Percentiles rank a stretch among this genome's conserved stretches.
Evolutionary conservation across 768 basidiomycete genomes (phyloP).

Genomic region (Phlebiopsis gigantea): DNA sequence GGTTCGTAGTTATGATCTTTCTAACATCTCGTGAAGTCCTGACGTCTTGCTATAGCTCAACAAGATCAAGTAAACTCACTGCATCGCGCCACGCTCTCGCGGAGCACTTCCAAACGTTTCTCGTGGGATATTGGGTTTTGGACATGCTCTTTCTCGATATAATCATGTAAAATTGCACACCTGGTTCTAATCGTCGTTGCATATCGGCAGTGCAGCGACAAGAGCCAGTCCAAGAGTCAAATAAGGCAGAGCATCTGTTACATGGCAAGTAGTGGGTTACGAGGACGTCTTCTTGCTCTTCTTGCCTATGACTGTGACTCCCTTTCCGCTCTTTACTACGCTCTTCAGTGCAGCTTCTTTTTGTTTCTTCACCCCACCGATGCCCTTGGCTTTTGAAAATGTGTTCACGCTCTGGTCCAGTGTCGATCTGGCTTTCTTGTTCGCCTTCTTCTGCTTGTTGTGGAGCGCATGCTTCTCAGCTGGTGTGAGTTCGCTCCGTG

Average conservation of each 20-base stretch:
- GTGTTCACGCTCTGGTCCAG: conserved; percentile 64
- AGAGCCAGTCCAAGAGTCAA: too few relatives aligned
- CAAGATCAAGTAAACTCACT: conserved; percentile 27
- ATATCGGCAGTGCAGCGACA: background rate
- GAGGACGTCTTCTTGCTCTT: conserved; percentile 27
- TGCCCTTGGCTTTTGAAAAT: conserved; percentile 49
- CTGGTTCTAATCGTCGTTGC: background rate
- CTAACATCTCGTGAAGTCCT: background rate
- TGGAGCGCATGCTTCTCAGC: conserved; percentile 71
- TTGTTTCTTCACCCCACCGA: conserved; percentile 63
- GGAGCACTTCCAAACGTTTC: background rate
- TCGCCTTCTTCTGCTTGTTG: conserved; percentile 63
- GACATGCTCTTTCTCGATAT: background rate
- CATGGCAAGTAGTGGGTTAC: background rate
- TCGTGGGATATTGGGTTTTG: conserved; percentile 1
- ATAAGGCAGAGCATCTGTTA: background rate
- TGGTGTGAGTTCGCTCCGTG: conserved; percentile 80
- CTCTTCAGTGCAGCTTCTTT: conserved; percentile 80
- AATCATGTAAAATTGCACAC: background rate
- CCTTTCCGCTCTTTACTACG: conserved; percentile 79
- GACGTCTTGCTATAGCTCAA: conserved; percentile 26
- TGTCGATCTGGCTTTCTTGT: conserved; percentile 59
- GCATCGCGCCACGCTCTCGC: background rate
- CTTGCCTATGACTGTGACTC: conserved; percentile 87
- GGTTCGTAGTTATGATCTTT: conserved; percentile 36